Conservation (phyloP, 2,329 filamentous ascomycete species). For the Aphanocladium album region DNA sequence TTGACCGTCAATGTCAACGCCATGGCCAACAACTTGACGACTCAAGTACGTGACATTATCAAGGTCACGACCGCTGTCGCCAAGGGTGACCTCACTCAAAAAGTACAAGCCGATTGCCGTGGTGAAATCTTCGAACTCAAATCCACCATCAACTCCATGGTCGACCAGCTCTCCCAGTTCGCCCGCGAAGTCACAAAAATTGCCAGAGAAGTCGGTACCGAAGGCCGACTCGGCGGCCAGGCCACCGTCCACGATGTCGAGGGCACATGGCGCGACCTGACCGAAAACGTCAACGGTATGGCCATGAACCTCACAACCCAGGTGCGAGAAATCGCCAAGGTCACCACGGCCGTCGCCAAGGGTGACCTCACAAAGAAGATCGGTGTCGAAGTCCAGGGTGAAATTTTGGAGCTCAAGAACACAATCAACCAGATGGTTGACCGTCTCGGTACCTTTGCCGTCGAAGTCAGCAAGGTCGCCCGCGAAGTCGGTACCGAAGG, state of each 20-base stretch:
- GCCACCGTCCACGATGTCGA: constrained; percentile 79
- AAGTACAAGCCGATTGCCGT: constrained; percentile 73
- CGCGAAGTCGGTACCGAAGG: constrained; percentile 96
- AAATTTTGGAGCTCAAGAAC: constrained; percentile 91
- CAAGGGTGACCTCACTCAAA: constrained; percentile 76
- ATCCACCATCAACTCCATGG: constrained; percentile 86
- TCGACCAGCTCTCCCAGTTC: constrained; percentile 77
- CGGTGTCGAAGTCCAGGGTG: constrained; percentile 84
- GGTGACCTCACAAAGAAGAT: constrained; percentile 96
- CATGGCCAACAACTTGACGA: constrained; percentile 85
- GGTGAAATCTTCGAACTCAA: constrained; percentile 79
- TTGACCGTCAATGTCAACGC: constrained; percentile 81
- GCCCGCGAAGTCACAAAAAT: constrained; percentile 80
- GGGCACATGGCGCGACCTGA: constrained; percentile 94
- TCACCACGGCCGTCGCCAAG: constrained; percentile 90
- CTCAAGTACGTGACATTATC: constrained; percentile 91
- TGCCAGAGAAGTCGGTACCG: constrained; percentile 76
- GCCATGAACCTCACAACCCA: constrained; percentile 97
- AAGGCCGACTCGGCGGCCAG: constrained; percentile 77
- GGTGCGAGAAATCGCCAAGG: constrained; percentile 94
- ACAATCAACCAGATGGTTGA: constrained; percentile 99
- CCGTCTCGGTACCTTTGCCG: constrained; percentile 90
- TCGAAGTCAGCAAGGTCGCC: constrained; percentile 92
- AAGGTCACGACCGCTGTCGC: constrained; percentile 68
- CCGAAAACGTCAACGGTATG: constrained; percentile 96